Conservation (phyloP, 2,329 filamentous ascomycete genomes). For the Coniella vitis region DNA sequence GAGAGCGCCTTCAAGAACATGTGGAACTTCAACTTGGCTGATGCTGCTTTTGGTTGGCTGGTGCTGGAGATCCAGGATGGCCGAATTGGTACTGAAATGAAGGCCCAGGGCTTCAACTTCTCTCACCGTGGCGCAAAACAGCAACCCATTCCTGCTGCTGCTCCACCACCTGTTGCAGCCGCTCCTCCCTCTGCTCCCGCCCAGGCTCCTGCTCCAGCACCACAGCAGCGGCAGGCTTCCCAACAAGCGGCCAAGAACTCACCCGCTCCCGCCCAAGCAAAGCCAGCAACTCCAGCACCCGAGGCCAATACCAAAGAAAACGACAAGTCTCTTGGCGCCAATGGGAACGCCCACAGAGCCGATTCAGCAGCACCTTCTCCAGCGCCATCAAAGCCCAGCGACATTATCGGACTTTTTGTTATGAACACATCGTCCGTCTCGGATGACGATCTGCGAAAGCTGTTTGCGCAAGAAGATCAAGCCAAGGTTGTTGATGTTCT, state of each 20-base stretch:
- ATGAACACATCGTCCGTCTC: constrained; percentile 64
- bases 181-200: constrained; percentile 31
- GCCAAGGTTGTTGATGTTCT: constrained; percentile 73
- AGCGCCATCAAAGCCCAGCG: constrained; percentile 49
- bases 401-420: constrained; percentile 79
- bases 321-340: constrained; percentile 47
- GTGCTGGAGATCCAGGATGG: constrained; percentile 93
- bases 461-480: constrained; percentile 79
- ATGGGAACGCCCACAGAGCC: constrained; percentile 46
- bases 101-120: constrained; percentile 98
- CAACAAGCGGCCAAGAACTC: constrained; percentile 37
- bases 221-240: constrained; percentile 30
- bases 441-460: constrained; percentile 73
- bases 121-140: constrained; percentile 88
- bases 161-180: constrained; percentile 26
- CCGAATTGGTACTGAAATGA: constrained; percentile 96
- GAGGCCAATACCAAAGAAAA: constrained; percentile 46
- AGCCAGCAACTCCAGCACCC: constrained; percentile 44
- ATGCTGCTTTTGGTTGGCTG: constrained; percentile 94
- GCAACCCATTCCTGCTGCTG: constrained; percentile 33
- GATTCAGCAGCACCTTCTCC: constrained; percentile 48
- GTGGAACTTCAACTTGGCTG: constrained; percentile 99
- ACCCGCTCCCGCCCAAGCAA: constrained; percentile 28
- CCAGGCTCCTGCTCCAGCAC: constrained; percentile 17
- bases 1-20: constrained; percentile 99